Conservation (phyloP, 192 early-diverging fungal genomes). For the Umbelopsis sp. region DNA sequence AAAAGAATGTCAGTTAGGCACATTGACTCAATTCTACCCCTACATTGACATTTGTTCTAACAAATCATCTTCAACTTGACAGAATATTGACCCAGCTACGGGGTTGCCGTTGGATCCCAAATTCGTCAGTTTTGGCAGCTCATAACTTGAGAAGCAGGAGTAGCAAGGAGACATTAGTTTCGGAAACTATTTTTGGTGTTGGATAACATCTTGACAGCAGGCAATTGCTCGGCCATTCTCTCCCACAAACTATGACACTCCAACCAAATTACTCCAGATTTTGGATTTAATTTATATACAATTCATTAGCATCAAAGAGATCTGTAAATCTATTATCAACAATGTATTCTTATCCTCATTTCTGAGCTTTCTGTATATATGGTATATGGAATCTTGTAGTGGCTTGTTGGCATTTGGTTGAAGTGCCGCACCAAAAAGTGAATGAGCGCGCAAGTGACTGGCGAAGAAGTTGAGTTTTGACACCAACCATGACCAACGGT, state of each 20-base stretch:
- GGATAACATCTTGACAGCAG: background rate
- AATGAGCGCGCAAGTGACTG: too few species aligned
- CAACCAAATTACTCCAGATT: background rate
- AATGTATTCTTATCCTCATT: background rate
- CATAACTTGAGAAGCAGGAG: background rate
- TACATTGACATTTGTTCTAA: too few species aligned
- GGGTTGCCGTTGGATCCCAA: conserved; percentile 59
- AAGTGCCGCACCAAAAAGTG: background rate
- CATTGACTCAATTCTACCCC: too few species aligned
- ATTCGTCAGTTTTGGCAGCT: conserved; percentile 49
- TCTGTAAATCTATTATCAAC: background rate
- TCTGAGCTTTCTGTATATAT: background rate
- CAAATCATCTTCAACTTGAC: background rate
- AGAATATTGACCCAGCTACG: conserved; percentile 60
- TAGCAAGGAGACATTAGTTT: background rate
- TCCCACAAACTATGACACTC: background rate
- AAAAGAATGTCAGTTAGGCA: conserved; percentile 44
- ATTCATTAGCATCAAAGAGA: too few species aligned
- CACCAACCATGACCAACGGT: background rate
- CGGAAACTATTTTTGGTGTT: background rate
- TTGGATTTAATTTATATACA: background rate
- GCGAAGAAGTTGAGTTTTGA: background rate
- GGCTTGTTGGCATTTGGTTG: background rate
- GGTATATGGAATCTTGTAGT: background rate
- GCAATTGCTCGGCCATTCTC: background rate